Evolutionary conservation across 2,329 filamentous ascomycete species (phyloP), one percentile per base, ranked within the genome.

Genomic region (Aaosphaeria pasadenensis): DNA sequence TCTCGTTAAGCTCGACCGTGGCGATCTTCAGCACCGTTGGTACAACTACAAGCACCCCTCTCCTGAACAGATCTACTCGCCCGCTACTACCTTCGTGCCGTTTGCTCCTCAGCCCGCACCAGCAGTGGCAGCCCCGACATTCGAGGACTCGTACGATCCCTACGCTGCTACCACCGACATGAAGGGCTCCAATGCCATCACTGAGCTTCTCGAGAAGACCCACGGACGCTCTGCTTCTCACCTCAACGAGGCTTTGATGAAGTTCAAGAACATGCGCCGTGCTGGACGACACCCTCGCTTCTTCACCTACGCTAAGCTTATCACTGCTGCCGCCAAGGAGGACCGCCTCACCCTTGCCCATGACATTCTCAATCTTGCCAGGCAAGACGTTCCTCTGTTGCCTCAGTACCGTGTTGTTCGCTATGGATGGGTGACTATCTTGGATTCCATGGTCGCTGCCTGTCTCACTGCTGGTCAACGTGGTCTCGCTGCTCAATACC

Each of bases 231-330:
- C 85, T 56, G 85, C 85, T 24, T 81, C 85, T 45, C 84, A 87
- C 56, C 78, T 96, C 51, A 86, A 86, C 54, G 90, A 96, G 55
- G 89, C 91, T 33, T 75, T 97, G 53, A 80, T 79, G 54, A 87
- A 90, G 59, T 89, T 97, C 73, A 88, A 86, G 68, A 96, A 95
- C 74, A 96, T 96, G 77, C 91, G 94, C 55, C 89, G 91, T 50
- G 84, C 89, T 63, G 91, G 92, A 54, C 86, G 91, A 65, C 91
- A 96, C 68, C 91, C 92, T 45, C 85, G 92, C 51, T 97, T 97
- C 75, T 94, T 96, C 70, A 96, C 91, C 1, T 96, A 97, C 62
- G 91, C 91, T 43, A 97, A 96, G 79, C 79, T 99, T 56, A 96
- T 99, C 63, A 86, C 87, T 42, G 88, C 89, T 49, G 91, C 92